Evolutionary conservation across 768 basidiomycete species (phyloP), one percentile per base, ranked within the genome.

Genomic region (Phylloporus arenicola): DNA sequence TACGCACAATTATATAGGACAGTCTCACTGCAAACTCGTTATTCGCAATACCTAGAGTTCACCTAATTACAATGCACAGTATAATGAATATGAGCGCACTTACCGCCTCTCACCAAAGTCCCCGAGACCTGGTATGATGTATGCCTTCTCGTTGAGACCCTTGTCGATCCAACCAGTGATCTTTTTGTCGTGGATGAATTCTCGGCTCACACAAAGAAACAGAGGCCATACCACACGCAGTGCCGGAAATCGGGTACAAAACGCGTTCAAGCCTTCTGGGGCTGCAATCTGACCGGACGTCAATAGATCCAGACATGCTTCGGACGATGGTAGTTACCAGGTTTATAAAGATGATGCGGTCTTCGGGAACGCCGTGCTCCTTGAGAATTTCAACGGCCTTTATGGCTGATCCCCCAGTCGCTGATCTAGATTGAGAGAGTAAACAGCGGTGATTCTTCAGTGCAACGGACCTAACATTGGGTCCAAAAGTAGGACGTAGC

Each of bases 161-260:
- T 92, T 72, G 65, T 97, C 93, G 47, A 97, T 91, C 92, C 93
- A 95, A 3, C 93, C 93, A 11, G 93, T 95, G 47, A 96, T 86
- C 88, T 92, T 56, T 5, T 29, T 19, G 46, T 37, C 10, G 33
- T 3, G 39, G n/a, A 37, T 62, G 25, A 56, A 27, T 19, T 13
- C 6, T 22, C 24, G 30, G 4, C 35, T 45, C 19, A 30, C 27
- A 40, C 25, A 3, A 30, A 24, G 12, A 43, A 22, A 45, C 17
- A 20, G 6, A 10, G 12, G 17, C 76, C 86, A 61, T 64, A 92
- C 88, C 61, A 94, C 84, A 64, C 84, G 84, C 24, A 91, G 69
- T 42, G 73, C 72, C 3, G 92, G 92, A 64, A 83, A 94, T 61
- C 75, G 81, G 20, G 72, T 68, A 60, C 87, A 89, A 68, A 95